Evolutionary conservation across 371 early-diverging fungal species (phyloP).

Genomic region (Gilbertella persicaria): DNA sequence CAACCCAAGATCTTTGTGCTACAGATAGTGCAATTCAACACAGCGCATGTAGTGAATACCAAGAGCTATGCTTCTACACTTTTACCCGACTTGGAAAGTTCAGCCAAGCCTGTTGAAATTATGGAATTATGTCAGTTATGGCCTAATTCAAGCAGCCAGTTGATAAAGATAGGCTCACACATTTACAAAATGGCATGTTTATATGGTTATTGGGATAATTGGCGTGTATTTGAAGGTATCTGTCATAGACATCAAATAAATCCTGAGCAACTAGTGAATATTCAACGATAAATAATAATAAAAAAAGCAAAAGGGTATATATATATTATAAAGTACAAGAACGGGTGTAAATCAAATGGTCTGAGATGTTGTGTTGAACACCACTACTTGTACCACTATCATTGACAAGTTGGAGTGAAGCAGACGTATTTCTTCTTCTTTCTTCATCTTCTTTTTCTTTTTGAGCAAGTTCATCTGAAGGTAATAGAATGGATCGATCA

Average conservation of each 20-base stretch:
- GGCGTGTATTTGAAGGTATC: constrained; percentile 44
- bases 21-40: constrained; percentile 14
- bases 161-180: constrained; percentile 20
- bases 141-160: constrained; percentile 21
- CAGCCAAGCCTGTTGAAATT: constrained; percentile 26
- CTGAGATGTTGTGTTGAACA: neutral
- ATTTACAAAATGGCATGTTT: constrained; percentile 31
- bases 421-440: constrained; percentile 26
- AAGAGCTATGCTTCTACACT: neutral
- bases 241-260: constrained; percentile 37
- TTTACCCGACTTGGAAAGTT: constrained; percentile 1
- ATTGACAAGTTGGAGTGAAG: constrained; percentile 10
- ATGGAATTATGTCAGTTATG: constrained; percentile 32
- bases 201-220: constrained; percentile 49
- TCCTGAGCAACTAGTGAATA: constrained; percentile 21
- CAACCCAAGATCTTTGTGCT: constrained; percentile 12
- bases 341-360: constrained; percentile 23
- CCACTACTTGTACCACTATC: constrained; percentile 5
- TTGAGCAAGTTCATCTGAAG: constrained; percentile 37
- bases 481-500: constrained; percentile 48
- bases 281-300: neutral
- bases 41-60: neutral
- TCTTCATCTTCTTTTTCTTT: constrained; percentile 31
- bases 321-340: constrained; percentile 21
- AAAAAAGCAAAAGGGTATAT: neutral